Evolutionary conservation across 2,329 filamentous ascomycete species (phyloP), one percentile per base, ranked within the genome.

Genomic region (Fusarium clavum): DNA sequence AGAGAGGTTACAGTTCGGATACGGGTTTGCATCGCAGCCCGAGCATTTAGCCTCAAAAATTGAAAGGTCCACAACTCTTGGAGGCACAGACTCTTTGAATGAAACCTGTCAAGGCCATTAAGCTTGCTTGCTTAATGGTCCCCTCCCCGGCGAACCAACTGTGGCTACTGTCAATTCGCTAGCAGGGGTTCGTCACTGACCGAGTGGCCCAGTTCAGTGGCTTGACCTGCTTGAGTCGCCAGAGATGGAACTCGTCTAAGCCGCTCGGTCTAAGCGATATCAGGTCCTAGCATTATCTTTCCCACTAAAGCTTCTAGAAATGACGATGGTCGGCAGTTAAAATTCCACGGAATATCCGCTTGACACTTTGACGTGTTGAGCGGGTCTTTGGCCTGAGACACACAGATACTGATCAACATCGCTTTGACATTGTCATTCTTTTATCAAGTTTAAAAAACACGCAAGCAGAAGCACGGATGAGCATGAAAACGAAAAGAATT

Each of bases 371-470:
- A 53, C 49, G 5, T 14, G 20, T 29, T n/a, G 34, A 38, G 49
- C 25, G 49, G 49, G 34, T 27, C 34, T 16, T 20, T 16, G 7
- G 10, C 24, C 49, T 41, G 34, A 47, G 45, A 43, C 49, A 43
- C 9, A 29, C 49, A 41, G 49, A 53, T 41, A 53, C 49, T 41
- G 49, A 53, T 53, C 49, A 41, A 22, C 34, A 29, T 47, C 40
- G 24, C 49, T 53, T 53, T 53, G 34, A 53, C 49, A 41, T 12
- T 38, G 5, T 6, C 24, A 40, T 8, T 12, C 22, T 22, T 41
- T 6, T 2, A 22, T 2, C 12, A 53, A 20, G 25, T 22, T 27
- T 16, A 13, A 51, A 51, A 52, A 53, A 53, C 24, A 38, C 49
- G 49, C 49, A 53, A 7, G 30, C 8, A 34, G n/a, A 53, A 53